Evolutionary conservation across 805 yeast species (phyloP).

Genomic region (Starmera quercuum): DNA sequence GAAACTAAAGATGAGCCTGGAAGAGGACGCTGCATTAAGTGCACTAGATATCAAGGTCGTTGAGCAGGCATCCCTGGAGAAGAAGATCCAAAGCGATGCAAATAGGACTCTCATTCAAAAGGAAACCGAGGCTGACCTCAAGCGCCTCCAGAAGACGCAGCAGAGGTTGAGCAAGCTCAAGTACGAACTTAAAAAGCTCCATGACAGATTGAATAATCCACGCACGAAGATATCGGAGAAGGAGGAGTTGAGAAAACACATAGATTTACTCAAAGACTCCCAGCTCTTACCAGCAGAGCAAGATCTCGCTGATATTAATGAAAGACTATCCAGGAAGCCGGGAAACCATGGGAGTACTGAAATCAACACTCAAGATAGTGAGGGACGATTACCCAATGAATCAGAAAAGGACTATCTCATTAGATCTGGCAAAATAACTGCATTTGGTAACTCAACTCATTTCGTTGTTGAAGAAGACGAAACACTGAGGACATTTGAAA

Average conservation of each 20-base stretch:
- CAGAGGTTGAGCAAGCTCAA: conserved; percentile 36
- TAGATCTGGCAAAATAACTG: conserved; percentile 89
- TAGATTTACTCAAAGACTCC: conserved; percentile 37
- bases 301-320: conserved; percentile 59
- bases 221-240: conserved; percentile 60
- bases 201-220: conserved; percentile 40
- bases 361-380: conserved; percentile 3
- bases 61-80: conserved; percentile 77
- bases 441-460: conserved; percentile 69
- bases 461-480: conserved; percentile 35
- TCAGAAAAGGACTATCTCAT: conserved; percentile 72
- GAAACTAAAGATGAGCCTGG: neutral
- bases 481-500: conserved; percentile 3
- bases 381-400: conserved; percentile 52
- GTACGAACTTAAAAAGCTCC: conserved; percentile 37
- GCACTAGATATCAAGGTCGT: conserved; percentile 47
- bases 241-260: conserved; percentile 44
- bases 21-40: neutral
- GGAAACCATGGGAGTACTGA: conserved; percentile 7
- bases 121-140: conserved; percentile 66
- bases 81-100: conserved; percentile 63
- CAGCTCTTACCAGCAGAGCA: conserved; percentile 46
- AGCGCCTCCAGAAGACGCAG: conserved; percentile 62
- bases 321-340: conserved; percentile 30
- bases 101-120: conserved; percentile 49